Conservation (phyloP, 2,329 filamentous ascomycete genomes). For the Hypoxylon sp. region DNA sequence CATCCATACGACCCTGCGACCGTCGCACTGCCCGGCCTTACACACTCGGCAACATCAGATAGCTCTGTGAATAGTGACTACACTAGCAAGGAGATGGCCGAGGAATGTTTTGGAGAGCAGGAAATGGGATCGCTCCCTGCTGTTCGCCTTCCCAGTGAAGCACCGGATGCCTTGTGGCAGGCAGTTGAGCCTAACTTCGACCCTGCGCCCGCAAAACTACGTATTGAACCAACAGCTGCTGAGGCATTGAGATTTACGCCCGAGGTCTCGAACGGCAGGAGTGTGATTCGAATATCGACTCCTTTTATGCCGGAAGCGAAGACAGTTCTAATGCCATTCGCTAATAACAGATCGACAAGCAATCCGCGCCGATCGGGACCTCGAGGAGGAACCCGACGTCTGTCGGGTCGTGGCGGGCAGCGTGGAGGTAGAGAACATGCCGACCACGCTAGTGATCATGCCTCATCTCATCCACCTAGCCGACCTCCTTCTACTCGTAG, state of each 20-base stretch:
- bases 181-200: conserved; percentile 69
- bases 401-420: conserved; percentile 41
- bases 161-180: conserved; percentile 75
- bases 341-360: conserved; percentile 46
- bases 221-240: conserved; percentile 63
- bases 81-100: conserved; percentile 78
- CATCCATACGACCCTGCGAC: conserved; percentile 69
- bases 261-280: conserved; percentile 58
- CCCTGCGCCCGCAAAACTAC: conserved; percentile 67
- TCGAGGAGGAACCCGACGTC: conserved; percentile 42
- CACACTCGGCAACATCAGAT: conserved; percentile 45
- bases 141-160: conserved; percentile 75
- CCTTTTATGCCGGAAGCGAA: conserved; percentile 63
- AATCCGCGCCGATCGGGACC: conserved; percentile 46
- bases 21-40: conserved; percentile 75
- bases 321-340: conserved; percentile 50
- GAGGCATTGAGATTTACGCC: conserved; percentile 60
- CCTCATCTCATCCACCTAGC: conserved; percentile 29
- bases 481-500: conserved; percentile 39
- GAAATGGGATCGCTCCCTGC: conserved; percentile 84
- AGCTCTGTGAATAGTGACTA: conserved; percentile 62
- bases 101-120: conserved; percentile 85
- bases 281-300: conserved; percentile 60
- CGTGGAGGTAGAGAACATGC: conserved; percentile 42
- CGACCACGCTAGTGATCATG: conserved; percentile 39